Evolutionary conservation across 2,329 filamentous ascomycete species (phyloP), one percentile per base, ranked within the genome.

Genomic region (Eurotiales sp.): DNA sequence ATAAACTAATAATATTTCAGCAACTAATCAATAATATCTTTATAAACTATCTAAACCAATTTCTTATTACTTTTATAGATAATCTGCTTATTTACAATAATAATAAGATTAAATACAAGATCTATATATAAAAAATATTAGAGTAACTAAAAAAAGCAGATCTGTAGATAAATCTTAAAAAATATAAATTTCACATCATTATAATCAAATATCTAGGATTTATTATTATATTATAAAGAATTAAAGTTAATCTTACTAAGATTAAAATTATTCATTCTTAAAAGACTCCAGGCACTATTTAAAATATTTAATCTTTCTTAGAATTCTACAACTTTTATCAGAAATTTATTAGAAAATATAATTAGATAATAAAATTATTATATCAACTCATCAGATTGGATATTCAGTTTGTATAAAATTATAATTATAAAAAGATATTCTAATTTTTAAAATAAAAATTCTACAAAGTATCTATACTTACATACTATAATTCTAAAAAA

Each of bases 301-400:
- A 39, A 10, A 15, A 30, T 10, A 23, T 52, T 5, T 34, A 51
- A 34, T 39, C 45, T 12, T 60, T 55, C 48, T 37, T 63, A 41
- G 45, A 50, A 1, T 60, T 58, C 36, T 56, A 34, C 34, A 59
- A 59, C 27, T 60, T 58, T 19, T 58, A 60, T 22, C 50, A 45
- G 4, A 40, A 46, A 0, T 59, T 59, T 22, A 57, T 58, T 0
- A 17, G 14, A 10, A 34, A 46, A 10, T 57, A 36, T 32, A 25
- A 17, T 17, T 5, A 23, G 3, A 46, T 44, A 10, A 23, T 29
- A 1, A 22, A 44, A 7, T 17, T 40, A 2, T 11, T 47, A 4
- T 10, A 21, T 14, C 12, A 22, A 1, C 21, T 49, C 0, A 41
- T 17, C 1, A 7, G 37, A 8, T 10, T 21, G 3, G 37, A 40